Evolutionary conservation across 306 rosid genomes (phyloP).

Genomic region (Casuarina equisetifolia): DNA sequence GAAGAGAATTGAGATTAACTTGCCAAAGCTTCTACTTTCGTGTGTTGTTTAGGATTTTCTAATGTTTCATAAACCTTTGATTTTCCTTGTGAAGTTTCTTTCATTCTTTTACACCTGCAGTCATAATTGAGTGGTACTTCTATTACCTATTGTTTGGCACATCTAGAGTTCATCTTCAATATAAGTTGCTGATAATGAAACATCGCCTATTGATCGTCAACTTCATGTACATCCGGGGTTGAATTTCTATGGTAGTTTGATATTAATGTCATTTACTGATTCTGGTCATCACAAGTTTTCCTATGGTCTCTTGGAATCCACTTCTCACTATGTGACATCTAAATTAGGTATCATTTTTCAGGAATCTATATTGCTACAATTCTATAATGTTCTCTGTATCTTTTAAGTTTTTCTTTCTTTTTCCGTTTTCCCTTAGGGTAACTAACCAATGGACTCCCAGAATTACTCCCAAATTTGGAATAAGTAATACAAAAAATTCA

Average conservation of each 20-base stretch:
- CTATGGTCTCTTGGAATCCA: no score
- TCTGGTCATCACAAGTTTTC: neutral
- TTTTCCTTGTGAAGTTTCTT: neutral
- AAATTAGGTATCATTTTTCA: no score
- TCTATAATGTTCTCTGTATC: no score
- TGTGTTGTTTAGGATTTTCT: neutral
- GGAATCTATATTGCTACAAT: no score
- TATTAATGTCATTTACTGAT: neutral
- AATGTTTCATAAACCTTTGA: neutral
- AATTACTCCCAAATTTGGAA: no score
- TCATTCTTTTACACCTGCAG: neutral
- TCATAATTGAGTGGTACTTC: no score
- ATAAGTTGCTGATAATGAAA: neutral
- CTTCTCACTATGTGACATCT: no score
- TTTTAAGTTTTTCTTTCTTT: constrained; percentile 8
- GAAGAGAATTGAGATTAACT: neutral
- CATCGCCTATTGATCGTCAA: neutral
- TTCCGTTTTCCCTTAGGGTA: constrained; percentile 15
- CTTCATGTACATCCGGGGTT: neutral
- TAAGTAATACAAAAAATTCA: no score
- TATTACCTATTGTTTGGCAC: neutral
- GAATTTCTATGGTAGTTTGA: neutral
- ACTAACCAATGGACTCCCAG: no score
- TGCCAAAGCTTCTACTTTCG: neutral
- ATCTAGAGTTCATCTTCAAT: neutral